Evolutionary conservation across 2,329 filamentous ascomycete species (phyloP), one percentile per base, ranked within the genome.

Genomic region (Cladophialophora psammophila): DNA sequence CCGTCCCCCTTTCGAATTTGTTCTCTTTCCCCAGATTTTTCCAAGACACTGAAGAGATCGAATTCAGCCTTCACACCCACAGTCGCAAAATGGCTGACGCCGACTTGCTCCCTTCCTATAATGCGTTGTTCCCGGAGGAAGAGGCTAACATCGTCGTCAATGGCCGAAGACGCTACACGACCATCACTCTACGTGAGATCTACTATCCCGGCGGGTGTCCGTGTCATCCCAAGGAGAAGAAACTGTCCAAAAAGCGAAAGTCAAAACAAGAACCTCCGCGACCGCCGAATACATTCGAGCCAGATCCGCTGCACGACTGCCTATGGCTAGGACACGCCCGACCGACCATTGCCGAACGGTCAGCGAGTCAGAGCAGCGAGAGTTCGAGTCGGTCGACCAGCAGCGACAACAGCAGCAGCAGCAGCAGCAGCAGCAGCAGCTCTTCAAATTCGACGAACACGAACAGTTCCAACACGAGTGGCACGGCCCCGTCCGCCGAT

Each of bases 141-240:
- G 63, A 66, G 53, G 54, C 68, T 70, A 66, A 68, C 60, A 56
- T 56, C 26, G 54, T 61, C 55, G 40, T 59, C 50, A 63, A 65
- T 60, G 58, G 61, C 54, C 65, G 68, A 62, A 70, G 68, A 64
- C 70, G 71, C 9, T 71, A 66, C 59, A 73, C 71, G n/a, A 73
- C 71, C 32, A 73, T 73, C 38, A 73, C 71, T 12, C 64, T 71
- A 6, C 68, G 70, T 34, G 71, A 73, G 58, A 69, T 73, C 58
- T 64, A 65, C 53, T 73, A 70, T 63, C 70, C 68, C 10, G 50
- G 59, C 13, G 71, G 70, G 40, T 73, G 71, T 55, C 71, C 71
- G 9, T 73, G 71, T 54, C 71, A 73, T 59, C 68, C 70, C 13
- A 61, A 50, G 54, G 60, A 66, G 54, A 55, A 59, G 36, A 63